These are phyloP conservation scores for Solanum chiquidenum DNA, from an alignment of 257 asterid genomes.

Conservation along the genomic window DNA sequence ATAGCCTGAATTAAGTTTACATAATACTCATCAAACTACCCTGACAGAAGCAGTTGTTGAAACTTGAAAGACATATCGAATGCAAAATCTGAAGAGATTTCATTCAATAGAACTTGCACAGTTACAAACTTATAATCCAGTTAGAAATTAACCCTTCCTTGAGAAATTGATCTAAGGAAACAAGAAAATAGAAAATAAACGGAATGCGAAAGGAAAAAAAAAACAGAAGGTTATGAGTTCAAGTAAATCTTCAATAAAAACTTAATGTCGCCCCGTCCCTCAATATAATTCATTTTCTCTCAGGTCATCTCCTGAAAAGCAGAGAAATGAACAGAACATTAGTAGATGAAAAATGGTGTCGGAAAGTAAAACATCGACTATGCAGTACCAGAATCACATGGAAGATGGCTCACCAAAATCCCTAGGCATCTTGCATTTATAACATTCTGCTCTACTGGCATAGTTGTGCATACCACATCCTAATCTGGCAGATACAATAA, in stretches of 20 bases:
- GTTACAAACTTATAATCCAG: not conserved
- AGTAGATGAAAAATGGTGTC: not conserved
- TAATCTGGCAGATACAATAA: not conserved
- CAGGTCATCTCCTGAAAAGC: slow-evolving; percentile 3
- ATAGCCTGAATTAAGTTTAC: not conserved
- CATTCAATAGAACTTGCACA: slow-evolving; percentile 1
- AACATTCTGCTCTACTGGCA: slow-evolving; percentile 69
- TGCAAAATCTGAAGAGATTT: slow-evolving; percentile 9
- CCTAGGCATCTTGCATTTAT: slow-evolving; percentile 47
- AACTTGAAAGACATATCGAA: not conserved
- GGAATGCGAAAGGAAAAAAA: not conserved
- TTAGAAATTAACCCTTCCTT: not conserved
- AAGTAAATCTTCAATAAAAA: not conserved
- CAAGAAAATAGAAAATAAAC: not conserved
- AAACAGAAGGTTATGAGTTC: not conserved
- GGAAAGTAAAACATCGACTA: not conserved
- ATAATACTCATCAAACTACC: not conserved
- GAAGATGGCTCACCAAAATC: slow-evolving; percentile 35
- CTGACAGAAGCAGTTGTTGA: not conserved
- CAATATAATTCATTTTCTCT: not conserved
- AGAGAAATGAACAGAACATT: not conserved
- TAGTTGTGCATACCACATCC: slow-evolving; percentile 71
- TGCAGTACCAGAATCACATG: not conserved
- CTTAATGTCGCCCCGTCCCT: not conserved
- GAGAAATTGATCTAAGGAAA: not conserved